These are phyloP conservation scores for Pogostemon cablin DNA, from an alignment of 257 asterid genomes.

Conservation along the genomic window DNA sequence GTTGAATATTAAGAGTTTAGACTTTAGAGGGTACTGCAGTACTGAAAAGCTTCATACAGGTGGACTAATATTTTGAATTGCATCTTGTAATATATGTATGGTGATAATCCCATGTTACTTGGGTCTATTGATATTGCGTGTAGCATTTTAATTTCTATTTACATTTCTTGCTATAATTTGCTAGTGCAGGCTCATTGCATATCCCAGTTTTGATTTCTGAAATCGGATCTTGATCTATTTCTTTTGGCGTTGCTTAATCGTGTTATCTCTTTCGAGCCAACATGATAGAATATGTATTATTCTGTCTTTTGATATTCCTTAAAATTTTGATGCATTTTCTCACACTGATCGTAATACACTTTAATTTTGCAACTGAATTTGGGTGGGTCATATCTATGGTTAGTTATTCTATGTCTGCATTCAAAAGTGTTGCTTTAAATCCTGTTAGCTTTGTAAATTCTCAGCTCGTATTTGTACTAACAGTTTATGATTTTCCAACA, in stretches of 20 bases:
- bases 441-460: not conserved
- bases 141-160: not conserved
- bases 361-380: not conserved
- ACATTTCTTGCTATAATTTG: not conserved
- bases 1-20: no score
- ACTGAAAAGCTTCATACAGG: no score
- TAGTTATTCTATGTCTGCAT: not conserved
- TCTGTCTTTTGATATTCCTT: not conserved
- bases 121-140: no score
- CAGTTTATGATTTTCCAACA: not conserved
- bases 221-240: not conserved
- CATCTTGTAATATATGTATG: no score
- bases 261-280: not conserved
- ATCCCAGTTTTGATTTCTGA: not conserved
- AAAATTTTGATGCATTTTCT: not conserved
- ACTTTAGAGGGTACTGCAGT: no score
- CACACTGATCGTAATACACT: not conserved
- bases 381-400: not conserved
- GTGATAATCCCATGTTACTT: no score
- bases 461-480: not conserved
- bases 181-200: not conserved
- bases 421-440: slow-evolving; percentile 12
- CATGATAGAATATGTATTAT: not conserved
- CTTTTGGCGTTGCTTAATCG: not conserved
- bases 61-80: no score